These are phyloP conservation scores for Kazachstania viticola DNA, from an alignment of 805 yeast species.

Conservation along the genomic window DNA sequence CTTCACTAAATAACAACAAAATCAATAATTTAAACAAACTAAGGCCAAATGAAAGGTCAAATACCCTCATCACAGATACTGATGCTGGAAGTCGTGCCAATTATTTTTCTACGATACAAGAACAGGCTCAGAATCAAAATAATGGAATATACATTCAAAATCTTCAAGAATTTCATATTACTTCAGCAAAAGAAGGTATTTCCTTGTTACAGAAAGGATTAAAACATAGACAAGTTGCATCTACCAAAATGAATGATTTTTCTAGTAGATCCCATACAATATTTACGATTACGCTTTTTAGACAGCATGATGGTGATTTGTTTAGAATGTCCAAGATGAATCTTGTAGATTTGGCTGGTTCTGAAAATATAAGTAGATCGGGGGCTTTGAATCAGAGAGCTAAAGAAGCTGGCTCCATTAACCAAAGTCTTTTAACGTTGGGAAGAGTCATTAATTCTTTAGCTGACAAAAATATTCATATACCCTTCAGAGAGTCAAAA, in stretches of 20 bases:
- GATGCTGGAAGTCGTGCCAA: not conserved
- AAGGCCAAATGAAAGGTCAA: not conserved
- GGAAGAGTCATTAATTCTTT: slow-evolving; percentile 80
- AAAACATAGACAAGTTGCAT: slow-evolving; percentile 49
- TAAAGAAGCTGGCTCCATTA: slow-evolving; percentile 87
- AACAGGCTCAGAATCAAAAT: slow-evolving; percentile 13
- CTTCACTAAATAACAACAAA: slow-evolving; percentile 2
- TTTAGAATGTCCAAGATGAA: slow-evolving; percentile 62
- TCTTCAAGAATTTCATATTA: slow-evolving; percentile 48
- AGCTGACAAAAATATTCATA: slow-evolving; percentile 53
- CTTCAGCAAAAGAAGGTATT: slow-evolving; percentile 46
- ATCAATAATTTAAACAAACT: slow-evolving; percentile 6
- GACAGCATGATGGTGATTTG: slow-evolving; percentile 36
- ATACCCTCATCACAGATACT: not conserved
- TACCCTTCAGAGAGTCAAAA: slow-evolving; percentile 80
- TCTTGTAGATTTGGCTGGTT: slow-evolving; percentile 89
- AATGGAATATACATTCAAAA: slow-evolving; percentile 46
- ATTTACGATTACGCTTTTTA: slow-evolving; percentile 51
- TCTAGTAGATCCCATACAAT: slow-evolving; percentile 73
- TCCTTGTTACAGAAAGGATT: slow-evolving; percentile 45
- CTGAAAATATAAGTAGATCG: slow-evolving; percentile 78
- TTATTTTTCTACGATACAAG: not conserved
- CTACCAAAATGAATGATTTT: slow-evolving; percentile 61
- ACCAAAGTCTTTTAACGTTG: slow-evolving; percentile 74
- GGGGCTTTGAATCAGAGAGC: slow-evolving; percentile 85